phyloP scores from a whole-genome alignment of 805 yeast genomes.

The Blastobotrys muscicola region DNA sequence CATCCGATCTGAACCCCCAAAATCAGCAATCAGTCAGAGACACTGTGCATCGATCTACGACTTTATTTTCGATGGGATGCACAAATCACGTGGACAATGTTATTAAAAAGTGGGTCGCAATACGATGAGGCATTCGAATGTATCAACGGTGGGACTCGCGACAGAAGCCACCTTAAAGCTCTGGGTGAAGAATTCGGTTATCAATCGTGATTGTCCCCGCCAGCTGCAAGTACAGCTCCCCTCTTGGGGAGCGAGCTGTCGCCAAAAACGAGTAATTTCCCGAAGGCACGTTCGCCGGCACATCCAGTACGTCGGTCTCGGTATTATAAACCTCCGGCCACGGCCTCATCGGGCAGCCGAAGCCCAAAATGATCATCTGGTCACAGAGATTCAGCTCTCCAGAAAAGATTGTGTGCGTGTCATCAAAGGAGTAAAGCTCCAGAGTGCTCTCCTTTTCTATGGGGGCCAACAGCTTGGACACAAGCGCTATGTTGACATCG shows the following conservation, averaged over 20 bases:
- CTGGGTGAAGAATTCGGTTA: slow-evolving; percentile 1
- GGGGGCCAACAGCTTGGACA: slow-evolving; percentile 14
- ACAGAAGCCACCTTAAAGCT: too few relatives aligned
- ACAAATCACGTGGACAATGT: too few relatives aligned
- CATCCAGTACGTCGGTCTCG: slow-evolving; percentile 15
- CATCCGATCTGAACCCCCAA: background rate
- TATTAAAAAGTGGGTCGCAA: too few relatives aligned
- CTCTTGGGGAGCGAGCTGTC: slow-evolving; percentile 16
- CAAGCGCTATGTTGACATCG: slow-evolving; percentile 16
- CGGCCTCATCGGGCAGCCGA: slow-evolving; percentile 22
- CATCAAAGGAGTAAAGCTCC: slow-evolving; percentile 16
- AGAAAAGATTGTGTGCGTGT: slow-evolving; percentile 8
- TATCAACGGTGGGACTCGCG: too few relatives aligned
- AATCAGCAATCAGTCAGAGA: background rate
- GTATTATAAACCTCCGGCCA: slow-evolving; percentile 6
- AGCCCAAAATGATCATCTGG: slow-evolving; percentile 18
- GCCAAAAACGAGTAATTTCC: slow-evolving; percentile 25
- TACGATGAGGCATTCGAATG: too few relatives aligned
- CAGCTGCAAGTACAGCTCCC: slow-evolving; percentile 15
- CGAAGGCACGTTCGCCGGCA: slow-evolving; percentile 22
- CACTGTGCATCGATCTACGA: background rate
- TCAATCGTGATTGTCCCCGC: slow-evolving; percentile 13
- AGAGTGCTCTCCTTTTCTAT: slow-evolving; percentile 19
- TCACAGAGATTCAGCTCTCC: slow-evolving; percentile 22
- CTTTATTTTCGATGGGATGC: background rate